Percentiles rank a stretch among this genome's conserved stretches.
phyloP scores from a whole-genome alignment of 352 stramenopile genomes.

The Pythium periplocum region DNA sequence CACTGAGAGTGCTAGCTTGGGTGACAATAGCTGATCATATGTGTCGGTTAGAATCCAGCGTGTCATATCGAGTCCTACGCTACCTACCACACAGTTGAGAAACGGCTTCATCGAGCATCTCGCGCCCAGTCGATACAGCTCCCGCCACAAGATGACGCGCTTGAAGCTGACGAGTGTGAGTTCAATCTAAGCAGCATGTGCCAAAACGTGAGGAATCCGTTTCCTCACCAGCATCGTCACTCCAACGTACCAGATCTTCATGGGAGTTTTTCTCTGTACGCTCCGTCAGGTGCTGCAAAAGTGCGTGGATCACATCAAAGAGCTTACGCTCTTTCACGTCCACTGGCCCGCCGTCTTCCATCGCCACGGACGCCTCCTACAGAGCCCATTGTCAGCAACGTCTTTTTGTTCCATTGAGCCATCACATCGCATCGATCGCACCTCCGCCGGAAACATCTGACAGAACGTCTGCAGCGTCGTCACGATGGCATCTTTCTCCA shows the following conservation, averaged over 20 bases:
- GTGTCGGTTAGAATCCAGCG: too few relatives aligned
- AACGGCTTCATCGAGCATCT: constrained; percentile 85
- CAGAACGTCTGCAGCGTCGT: constrained; percentile 68
- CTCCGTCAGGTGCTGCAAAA: constrained; percentile 65
- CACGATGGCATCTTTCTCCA: constrained; percentile 35
- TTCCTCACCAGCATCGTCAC: too few relatives aligned
- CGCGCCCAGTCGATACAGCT: constrained; percentile 74
- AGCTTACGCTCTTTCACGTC: constrained; percentile 77
- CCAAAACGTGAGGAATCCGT: too few relatives aligned
- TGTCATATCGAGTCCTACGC: too few relatives aligned
- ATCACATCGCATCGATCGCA: constrained; percentile 7
- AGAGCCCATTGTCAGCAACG: too few relatives aligned
- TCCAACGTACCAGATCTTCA: constrained; percentile 37
- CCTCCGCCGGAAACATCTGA: constrained; percentile 66
- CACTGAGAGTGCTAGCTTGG: constrained; percentile 42
- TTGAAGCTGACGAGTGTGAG: constrained; percentile 65
- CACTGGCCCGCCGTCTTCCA: constrained; percentile 22
- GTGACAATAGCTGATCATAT: constrained; percentile 31
- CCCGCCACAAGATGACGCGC: constrained; percentile 69
- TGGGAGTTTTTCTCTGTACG: constrained; percentile 41
- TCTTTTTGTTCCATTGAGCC: too few relatives aligned
- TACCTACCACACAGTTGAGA: constrained; percentile 57
- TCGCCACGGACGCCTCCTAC: too few relatives aligned
- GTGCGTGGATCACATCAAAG: constrained; percentile 64
- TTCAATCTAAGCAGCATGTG: constrained; percentile 30